Conservation (phyloP, 805 yeast genomes). For the Metschnikowia gelsemii region DNA sequence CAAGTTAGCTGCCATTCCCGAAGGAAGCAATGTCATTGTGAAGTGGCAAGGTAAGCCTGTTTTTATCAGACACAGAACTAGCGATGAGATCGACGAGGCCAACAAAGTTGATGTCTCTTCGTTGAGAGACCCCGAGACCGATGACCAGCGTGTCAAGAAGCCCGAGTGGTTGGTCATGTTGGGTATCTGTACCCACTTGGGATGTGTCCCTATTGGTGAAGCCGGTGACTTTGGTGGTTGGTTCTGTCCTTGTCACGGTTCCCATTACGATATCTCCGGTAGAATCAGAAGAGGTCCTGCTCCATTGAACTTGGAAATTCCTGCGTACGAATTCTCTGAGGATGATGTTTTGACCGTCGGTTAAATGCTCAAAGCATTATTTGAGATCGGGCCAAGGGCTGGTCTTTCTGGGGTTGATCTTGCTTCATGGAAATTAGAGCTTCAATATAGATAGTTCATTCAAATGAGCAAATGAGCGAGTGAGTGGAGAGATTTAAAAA, state of each 20-base stretch:
- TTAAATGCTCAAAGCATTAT: conserved; percentile 38
- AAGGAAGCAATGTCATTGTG: conserved; percentile 96
- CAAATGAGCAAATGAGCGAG: neutral
- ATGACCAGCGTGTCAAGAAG: conserved; percentile 88
- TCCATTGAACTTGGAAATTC: conserved; percentile 96
- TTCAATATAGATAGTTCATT: neutral
- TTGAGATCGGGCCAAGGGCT: neutral
- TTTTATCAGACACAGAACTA: conserved; percentile 97
- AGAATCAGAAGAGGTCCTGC: conserved; percentile 99
- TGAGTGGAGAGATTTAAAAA: conserved; percentile 1
- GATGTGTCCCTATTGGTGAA: conserved; percentile 99
- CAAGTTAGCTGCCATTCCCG: conserved; percentile 88
- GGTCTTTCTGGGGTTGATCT: neutral
- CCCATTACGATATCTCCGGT: conserved; percentile 99
- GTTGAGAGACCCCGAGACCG: conserved; percentile 93
- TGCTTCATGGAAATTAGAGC: neutral
- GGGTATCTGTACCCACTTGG: conserved; percentile 99
- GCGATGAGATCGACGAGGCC: conserved; percentile 92
- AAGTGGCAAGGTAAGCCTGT: conserved; percentile 99
- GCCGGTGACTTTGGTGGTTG: conserved; percentile 99
- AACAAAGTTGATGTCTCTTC: conserved; percentile 70
- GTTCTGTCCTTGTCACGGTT: conserved; percentile 99
- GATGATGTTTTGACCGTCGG: conserved; percentile 86
- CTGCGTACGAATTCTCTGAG: conserved; percentile 77
- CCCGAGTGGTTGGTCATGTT: conserved; percentile 99